Percentiles rank a stretch among this genome's conserved stretches.
These are phyloP conservation scores for Carex arenaria DNA, from an alignment of 202 grass and related monocot genomes.

Conservation along the genomic window DNA sequence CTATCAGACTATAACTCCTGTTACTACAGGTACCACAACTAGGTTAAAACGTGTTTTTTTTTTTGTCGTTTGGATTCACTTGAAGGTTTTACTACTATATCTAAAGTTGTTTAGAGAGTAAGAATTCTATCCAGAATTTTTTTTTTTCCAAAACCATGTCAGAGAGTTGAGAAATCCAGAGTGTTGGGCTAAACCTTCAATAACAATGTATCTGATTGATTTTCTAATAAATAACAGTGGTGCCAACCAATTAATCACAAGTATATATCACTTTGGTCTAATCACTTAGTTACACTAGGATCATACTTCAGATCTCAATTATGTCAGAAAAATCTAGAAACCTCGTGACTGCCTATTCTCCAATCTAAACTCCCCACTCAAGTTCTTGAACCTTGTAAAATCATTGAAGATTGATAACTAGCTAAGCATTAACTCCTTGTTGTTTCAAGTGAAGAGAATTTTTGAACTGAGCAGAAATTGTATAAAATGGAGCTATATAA, in stretches of 20 bases:
- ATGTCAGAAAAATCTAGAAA: neutral
- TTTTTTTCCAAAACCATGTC: no score
- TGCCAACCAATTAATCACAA: neutral
- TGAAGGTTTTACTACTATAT: no score
- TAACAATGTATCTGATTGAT: no score
- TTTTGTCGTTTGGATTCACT: neutral
- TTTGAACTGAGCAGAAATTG: no score
- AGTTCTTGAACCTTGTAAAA: neutral
- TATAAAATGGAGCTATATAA: neutral
- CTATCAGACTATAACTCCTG: constrained; percentile 65
- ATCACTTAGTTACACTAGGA: neutral
- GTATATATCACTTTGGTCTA: neutral
- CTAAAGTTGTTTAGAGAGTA: no score
- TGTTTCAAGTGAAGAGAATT: neutral
- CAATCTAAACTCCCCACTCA: neutral
- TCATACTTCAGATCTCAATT: constrained; percentile 1
- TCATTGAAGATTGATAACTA: neutral
- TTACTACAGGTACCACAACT: constrained; percentile 40
- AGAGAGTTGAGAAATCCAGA: no score
- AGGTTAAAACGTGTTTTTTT: neutral
- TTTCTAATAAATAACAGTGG: neutral
- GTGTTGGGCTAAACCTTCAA: neutral
- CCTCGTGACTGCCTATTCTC: neutral
- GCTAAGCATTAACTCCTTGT: neutral
- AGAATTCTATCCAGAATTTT: no score